A percentile compares a stretch with the other conserved stretches of the same genome.
These are phyloP conservation scores for Coniochaeta ligniaria DNA, from an alignment of 2,329 filamentous ascomycete species.

Conservation along the genomic window DNA sequence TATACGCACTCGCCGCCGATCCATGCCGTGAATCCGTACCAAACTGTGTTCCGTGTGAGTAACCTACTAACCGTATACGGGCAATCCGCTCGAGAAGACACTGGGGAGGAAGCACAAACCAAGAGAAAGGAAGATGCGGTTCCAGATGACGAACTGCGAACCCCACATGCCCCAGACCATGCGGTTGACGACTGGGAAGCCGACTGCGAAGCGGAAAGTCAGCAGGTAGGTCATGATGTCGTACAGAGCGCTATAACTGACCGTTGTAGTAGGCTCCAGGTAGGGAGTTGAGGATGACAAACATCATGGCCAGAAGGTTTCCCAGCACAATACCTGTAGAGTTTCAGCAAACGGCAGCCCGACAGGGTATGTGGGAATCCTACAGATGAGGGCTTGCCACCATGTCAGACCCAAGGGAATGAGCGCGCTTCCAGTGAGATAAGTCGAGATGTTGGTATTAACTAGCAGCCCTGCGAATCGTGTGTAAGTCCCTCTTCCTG, in stretches of 20 bases:
- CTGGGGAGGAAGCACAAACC: slow-evolving; percentile 15
- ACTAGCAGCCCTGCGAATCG: slow-evolving; percentile 32
- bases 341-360: background rate
- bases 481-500: background rate
- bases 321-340: slow-evolving; percentile 25
- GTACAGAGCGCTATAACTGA: slow-evolving; percentile 11
- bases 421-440: slow-evolving; percentile 31
- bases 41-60: background rate
- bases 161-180: slow-evolving; percentile 23
- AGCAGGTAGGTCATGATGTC: background rate
- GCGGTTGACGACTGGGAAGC: slow-evolving; percentile 24
- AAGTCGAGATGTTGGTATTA: slow-evolving; percentile 36
- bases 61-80: no score
- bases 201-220: slow-evolving; percentile 8
- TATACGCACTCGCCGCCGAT: slow-evolving; percentile 38
- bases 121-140: slow-evolving; percentile 31
- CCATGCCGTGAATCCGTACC: slow-evolving; percentile 38
- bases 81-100: no score
- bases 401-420: slow-evolving; percentile 31
- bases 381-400: slow-evolving; percentile 35
- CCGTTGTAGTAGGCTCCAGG: slow-evolving; percentile 33
- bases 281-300: slow-evolving; percentile 34
- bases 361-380: background rate
- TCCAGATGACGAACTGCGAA: slow-evolving; percentile 21
- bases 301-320: slow-evolving; percentile 28